Conservation (phyloP, 2,329 filamentous ascomycete species). For the Trichoderma atroviride region DNA sequence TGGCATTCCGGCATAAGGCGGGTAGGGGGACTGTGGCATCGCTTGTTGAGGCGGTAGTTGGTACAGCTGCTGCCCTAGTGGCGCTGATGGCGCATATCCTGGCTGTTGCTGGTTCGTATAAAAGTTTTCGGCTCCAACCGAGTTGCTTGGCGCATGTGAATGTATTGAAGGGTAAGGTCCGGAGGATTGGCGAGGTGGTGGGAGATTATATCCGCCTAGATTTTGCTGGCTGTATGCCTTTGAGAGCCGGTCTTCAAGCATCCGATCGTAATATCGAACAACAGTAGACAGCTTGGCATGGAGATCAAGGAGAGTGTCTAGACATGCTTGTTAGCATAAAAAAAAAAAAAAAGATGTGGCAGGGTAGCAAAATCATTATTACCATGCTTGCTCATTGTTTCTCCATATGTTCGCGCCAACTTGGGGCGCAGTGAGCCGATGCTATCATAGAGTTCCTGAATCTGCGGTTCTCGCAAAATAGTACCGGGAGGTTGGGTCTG, state of each 20-base stretch:
- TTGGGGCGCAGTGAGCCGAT: constrained; percentile 94
- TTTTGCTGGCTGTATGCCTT: constrained; percentile 87
- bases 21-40: constrained; percentile 47
- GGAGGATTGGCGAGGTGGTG: constrained; percentile 54
- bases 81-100: constrained; percentile 53
- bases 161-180: constrained; percentile 74
- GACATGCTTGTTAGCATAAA: constrained; percentile 28
- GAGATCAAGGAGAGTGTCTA: constrained; percentile 89
- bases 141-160: constrained; percentile 50
- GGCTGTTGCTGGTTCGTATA: constrained; percentile 71
- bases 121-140: constrained; percentile 72
- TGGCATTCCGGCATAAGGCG: constrained; percentile 44
- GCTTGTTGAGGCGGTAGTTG: constrained; percentile 38
- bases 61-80: constrained; percentile 36
- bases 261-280: constrained; percentile 94
- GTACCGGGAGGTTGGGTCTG: constrained; percentile 95
- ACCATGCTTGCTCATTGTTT: constrained; percentile 99
- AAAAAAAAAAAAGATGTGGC: not conserved
- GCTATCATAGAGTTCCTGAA: constrained; percentile 96
- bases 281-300: constrained; percentile 96
- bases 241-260: constrained; percentile 93
- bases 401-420: constrained; percentile 90
- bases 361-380: constrained; percentile 45
- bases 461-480: constrained; percentile 94
- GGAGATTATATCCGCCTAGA: constrained; percentile 65